Conservation (phyloP, 2,329 filamentous ascomycete species). For the Arthrinium puccinioides region DNA sequence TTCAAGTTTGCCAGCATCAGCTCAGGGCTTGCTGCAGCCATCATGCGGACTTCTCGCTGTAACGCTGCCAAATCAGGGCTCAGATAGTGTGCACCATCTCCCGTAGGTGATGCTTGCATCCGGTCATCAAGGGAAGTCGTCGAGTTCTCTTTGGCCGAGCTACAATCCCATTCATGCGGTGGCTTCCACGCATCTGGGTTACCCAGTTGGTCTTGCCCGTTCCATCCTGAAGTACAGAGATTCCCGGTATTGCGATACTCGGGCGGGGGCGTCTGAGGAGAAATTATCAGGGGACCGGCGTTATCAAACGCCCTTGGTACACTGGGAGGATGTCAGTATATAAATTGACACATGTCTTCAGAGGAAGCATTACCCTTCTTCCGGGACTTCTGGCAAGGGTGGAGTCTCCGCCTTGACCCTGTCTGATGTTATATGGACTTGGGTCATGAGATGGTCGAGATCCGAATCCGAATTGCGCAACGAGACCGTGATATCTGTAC, state of each 20-base stretch:
- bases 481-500: conserved; percentile 29
- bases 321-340: conserved; percentile 1
- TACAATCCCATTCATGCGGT: conserved; percentile 34
- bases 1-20: conserved; percentile 48
- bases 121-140: conserved; percentile 12
- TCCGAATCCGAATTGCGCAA: conserved; percentile 23
- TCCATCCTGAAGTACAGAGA: conserved; percentile 16
- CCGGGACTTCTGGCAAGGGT: conserved; percentile 21
- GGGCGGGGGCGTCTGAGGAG: conserved; percentile 15
- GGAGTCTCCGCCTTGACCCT: conserved; percentile 16
- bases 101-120: conserved; percentile 6
- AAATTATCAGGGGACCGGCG: conserved; percentile 6
- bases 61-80: conserved; percentile 29
- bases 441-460: conserved; percentile 24
- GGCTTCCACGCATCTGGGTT: conserved; percentile 38
- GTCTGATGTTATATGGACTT: conserved; percentile 29
- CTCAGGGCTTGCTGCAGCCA: conserved; percentile 44
- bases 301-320: conserved; percentile 14
- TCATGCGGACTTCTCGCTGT: conserved; percentile 46
- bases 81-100: conserved; percentile 14
- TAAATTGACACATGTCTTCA: no score
- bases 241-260: conserved; percentile 8
- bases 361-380: conserved; percentile 16
- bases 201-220: conserved; percentile 18
- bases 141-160: conserved; percentile 15